Evolutionary conservation across 2,329 filamentous ascomycete genomes (phyloP), one percentile per base, ranked within the genome.

Genomic region (Elsinoe batatas): DNA sequence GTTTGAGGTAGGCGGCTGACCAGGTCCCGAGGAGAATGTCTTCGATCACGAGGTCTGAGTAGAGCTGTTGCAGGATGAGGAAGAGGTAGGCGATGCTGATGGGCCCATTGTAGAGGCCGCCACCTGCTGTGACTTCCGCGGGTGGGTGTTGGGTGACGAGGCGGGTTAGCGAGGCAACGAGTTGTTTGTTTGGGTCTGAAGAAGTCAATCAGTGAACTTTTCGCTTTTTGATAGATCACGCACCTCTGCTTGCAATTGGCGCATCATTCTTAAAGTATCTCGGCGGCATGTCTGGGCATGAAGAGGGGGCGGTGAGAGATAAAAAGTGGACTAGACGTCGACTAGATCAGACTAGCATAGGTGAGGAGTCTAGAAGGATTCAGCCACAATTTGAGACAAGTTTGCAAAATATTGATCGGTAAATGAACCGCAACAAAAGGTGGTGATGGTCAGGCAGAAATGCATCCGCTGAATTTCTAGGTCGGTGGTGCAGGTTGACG

Each of bases 91-190:
- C 74, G 40, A 78, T 70, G 47, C 69, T 73, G 44, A 75, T 72
- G 7, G 75, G 74, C 13, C 75, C 75, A 64, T 76, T 73, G 66
- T 75, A 77, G 26, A 78, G 68, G 18, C 75, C 75, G 37, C 75
- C 75, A 44, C 72, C 70, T 8, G 74, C 73, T 30, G 68, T 67
- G 46, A 76, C 64, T 42, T 68, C 66, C 43, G 74, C 69, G 17
- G 75, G 75, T 43, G 75, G 75, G 60, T 75, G 65, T 10, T 75
- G 68, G 49, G 67, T 74, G 43, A 77, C 71, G 37, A 78, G 69
- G 57, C 75, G 74, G 32, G 71, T 72, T 51, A 78, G 67, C 13
- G 74, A 77, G 55, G 74, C 74, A 61, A 76, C 67, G 59, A 78
- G 67, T 63, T 78, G 75, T 58, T 76, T 76, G 65, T 74, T 69